Percentiles rank a stretch among this genome's conserved stretches.
Conservation (phyloP, 2,329 filamentous ascomycete genomes). For the Escovopsis sp. region DNA sequence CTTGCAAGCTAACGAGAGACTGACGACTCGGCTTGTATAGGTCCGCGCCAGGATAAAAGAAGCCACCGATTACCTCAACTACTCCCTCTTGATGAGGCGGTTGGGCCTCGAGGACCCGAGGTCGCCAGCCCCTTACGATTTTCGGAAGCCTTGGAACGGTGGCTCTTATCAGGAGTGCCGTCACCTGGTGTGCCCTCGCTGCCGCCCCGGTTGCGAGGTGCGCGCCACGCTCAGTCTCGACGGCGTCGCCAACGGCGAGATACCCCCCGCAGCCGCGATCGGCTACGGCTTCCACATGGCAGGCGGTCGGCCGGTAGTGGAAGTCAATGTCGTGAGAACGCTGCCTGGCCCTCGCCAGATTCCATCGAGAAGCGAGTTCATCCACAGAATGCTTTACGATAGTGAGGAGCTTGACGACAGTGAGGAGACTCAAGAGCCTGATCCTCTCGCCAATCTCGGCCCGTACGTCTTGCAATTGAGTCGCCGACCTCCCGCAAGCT, state of each 20-base stretch:
- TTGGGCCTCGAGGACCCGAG: slow-evolving; percentile 5
- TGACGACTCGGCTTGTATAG: too few relatives aligned
- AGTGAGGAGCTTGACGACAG: too few relatives aligned
- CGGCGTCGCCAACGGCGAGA: slow-evolving; percentile 31
- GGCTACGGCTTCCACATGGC: slow-evolving; percentile 37
- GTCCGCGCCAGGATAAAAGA: too few relatives aligned
- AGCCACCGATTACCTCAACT: too few relatives aligned
- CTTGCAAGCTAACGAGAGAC: too few relatives aligned
- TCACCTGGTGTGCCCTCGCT: slow-evolving; percentile 33
- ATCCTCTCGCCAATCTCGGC: too few relatives aligned
- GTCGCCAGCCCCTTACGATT: slow-evolving; percentile 6
- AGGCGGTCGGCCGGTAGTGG: slow-evolving; percentile 26
- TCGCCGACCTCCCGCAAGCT: too few relatives aligned
- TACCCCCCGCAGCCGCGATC: slow-evolving; percentile 31
- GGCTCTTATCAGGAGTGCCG: slow-evolving; percentile 28
- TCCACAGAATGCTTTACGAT: too few relatives aligned
- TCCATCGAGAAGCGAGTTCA: too few relatives aligned
- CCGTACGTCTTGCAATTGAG: too few relatives aligned
- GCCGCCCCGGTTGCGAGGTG: slow-evolving; percentile 27
- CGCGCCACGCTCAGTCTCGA: slow-evolving; percentile 35
- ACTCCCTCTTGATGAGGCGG: slow-evolving; percentile 9
- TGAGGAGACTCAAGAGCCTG: too few relatives aligned
- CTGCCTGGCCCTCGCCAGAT: too few relatives aligned
- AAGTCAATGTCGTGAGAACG: slow-evolving; percentile 25
- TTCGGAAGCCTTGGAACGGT: slow-evolving; percentile 23